These are phyloP conservation scores for Tetraselmis chui DNA, from an alignment of 139 green algal species.

Conservation along the genomic window DNA sequence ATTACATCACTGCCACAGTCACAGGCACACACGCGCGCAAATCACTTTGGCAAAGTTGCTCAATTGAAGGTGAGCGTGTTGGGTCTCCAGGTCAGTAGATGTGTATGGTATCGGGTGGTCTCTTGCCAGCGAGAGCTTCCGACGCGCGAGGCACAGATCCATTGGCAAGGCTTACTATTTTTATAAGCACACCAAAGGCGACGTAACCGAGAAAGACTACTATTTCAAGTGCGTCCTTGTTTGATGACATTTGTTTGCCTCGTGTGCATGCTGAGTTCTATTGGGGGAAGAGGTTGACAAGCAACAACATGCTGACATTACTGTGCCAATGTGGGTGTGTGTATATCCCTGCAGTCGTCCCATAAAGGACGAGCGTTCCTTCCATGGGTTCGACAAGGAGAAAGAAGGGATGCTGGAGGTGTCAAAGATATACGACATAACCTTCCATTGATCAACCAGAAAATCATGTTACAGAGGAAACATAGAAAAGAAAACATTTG, in stretches of 20 bases:
- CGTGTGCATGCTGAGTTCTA: no score
- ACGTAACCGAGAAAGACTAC: not conserved
- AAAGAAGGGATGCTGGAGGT: not conserved
- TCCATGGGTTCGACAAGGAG: not conserved
- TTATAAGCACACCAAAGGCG: not conserved
- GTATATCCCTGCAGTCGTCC: not conserved
- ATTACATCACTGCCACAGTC: no score
- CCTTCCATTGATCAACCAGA: no score
- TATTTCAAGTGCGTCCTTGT: not conserved
- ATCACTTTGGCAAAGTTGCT: no score
- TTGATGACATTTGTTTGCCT: not conserved
- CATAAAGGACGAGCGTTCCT: not conserved
- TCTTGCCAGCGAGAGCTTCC: not conserved
- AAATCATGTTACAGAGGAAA: no score
- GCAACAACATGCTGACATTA: no score
- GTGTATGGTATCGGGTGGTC: not conserved
- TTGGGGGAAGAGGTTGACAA: no score
- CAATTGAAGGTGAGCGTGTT: no score
- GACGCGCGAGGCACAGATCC: not conserved
- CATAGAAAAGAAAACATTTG: no score
- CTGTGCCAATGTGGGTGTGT: no score
- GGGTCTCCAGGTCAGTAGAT: no score
- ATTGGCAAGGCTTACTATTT: not conserved
- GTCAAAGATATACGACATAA: not conserved
- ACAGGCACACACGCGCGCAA: no score